phyloP scores from a whole-genome alignment of 2,329 filamentous ascomycete genomes.

The Monosporascus ibericus region DNA sequence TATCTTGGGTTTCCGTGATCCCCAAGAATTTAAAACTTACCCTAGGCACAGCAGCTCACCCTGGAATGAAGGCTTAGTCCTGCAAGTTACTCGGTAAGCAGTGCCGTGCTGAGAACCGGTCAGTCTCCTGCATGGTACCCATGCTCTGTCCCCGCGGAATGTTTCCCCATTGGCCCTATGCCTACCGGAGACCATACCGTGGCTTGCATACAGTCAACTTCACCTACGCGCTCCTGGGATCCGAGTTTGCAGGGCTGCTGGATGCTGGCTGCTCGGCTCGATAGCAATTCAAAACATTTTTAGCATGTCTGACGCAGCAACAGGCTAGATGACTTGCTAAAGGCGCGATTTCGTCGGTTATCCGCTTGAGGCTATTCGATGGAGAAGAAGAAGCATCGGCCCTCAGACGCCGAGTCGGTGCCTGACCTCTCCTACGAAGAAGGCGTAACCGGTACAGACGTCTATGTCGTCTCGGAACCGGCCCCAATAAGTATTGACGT shows the following conservation, averaged over 20 bases:
- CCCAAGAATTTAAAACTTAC: no score
- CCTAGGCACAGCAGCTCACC: no score
- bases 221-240: neutral
- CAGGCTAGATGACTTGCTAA: neutral
- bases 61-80: no score
- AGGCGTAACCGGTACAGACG: no score
- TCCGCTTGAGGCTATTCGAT: neutral
- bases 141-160: no score
- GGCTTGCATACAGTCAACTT: no score
- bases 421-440: neutral
- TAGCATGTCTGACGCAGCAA: neutral
- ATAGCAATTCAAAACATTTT: neutral
- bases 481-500: neutral
- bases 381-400: neutral
- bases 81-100: no score
- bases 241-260: neutral
- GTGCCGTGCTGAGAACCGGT: no score
- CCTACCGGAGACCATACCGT: no score
- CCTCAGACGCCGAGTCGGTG: neutral
- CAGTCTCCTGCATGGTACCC: no score
- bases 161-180: no score
- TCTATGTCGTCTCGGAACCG: neutral
- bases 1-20: no score
- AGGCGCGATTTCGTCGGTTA: neutral
- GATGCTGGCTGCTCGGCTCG: neutral